Evolutionary conservation across 352 stramenopile species (phyloP).

Genomic region (Phytophthora citrophthora): DNA sequence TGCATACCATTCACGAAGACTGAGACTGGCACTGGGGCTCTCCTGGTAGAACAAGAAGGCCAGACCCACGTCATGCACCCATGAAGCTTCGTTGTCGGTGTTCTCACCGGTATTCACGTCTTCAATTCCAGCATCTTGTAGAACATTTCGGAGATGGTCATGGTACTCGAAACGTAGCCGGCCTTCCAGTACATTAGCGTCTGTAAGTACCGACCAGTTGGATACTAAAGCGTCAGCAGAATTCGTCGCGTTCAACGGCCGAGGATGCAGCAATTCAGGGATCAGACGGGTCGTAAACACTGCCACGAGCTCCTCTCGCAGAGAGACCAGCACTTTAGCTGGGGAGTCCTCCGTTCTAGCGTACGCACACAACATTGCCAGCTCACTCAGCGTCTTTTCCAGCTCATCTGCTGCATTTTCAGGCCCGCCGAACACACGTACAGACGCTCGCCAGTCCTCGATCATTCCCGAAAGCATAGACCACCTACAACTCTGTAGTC

Average conservation of each 20-base stretch:
- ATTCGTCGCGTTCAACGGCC: conserved; percentile 1
- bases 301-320: conserved; percentile 58
- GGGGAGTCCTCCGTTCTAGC: conserved; percentile 28
- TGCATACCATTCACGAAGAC: conserved; percentile 72
- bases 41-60: conserved; percentile 80
- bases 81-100: conserved; percentile 31
- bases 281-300: conserved; percentile 53
- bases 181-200: conserved; percentile 39
- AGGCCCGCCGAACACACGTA: conserved; percentile 11
- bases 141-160: conserved; percentile 53
- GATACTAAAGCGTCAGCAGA: conserved; percentile 23
- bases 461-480: conserved; percentile 39
- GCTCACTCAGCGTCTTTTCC: conserved; percentile 38
- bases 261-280: conserved; percentile 41
- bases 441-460: conserved; percentile 50
- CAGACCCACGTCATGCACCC: conserved; percentile 65
- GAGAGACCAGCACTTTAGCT: conserved; percentile 42
- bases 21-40: conserved; percentile 62
- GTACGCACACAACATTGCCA: conserved; percentile 58
- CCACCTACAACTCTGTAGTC: conserved; percentile 39
- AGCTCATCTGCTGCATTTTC: conserved; percentile 21
- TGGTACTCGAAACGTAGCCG: conserved; percentile 60
- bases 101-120: conserved; percentile 16
- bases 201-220: conserved; percentile 36
- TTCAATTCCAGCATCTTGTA: conserved; percentile 46